Evolutionary conservation across 768 basidiomycete genomes (phyloP).

Genomic region (Phylloporus sp.): DNA sequence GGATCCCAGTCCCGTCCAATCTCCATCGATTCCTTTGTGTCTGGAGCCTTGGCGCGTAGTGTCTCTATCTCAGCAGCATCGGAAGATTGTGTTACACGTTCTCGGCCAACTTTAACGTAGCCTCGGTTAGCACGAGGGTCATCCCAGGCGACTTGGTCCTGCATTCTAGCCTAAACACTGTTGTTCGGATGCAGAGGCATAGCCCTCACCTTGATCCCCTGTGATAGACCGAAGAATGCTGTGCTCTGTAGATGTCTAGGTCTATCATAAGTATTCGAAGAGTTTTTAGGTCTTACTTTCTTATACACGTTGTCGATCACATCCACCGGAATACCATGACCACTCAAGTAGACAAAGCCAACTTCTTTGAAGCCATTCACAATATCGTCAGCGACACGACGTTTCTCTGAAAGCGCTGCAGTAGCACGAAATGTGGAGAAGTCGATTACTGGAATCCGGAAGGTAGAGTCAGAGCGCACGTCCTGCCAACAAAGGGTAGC

Average conservation of each 20-base stretch:
- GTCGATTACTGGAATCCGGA: constrained; percentile 74
- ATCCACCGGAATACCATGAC: constrained; percentile 62
- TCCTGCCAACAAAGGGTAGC: constrained; percentile 22
- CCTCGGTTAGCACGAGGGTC: constrained; percentile 84
- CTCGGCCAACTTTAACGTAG: constrained; percentile 79
- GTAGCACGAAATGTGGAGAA: constrained; percentile 63
- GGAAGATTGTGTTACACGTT: constrained; percentile 73
- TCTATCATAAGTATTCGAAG: background rate
- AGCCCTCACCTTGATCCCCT: constrained; percentile 50
- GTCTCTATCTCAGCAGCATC: constrained; percentile 70
- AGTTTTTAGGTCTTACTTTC: constrained; percentile 43
- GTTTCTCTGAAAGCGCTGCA: constrained; percentile 49
- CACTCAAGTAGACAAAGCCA: constrained; percentile 77
- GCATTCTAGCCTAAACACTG: background rate
- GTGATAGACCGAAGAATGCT: constrained; percentile 67
- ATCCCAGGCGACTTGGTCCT: constrained; percentile 73
- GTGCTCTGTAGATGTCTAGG: constrained; percentile 52
- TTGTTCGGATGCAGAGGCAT: background rate
- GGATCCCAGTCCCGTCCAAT: constrained; percentile 83
- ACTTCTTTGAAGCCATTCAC: constrained; percentile 75
- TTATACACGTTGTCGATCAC: constrained; percentile 57
- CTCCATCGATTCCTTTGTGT: constrained; percentile 84
- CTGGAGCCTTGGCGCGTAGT: constrained; percentile 72
- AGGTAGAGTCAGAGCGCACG: constrained; percentile 36
- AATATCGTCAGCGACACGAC: constrained; percentile 59